Conservation (phyloP, 2,329 filamentous ascomycete genomes). For the Pleomassaria siparia region DNA sequence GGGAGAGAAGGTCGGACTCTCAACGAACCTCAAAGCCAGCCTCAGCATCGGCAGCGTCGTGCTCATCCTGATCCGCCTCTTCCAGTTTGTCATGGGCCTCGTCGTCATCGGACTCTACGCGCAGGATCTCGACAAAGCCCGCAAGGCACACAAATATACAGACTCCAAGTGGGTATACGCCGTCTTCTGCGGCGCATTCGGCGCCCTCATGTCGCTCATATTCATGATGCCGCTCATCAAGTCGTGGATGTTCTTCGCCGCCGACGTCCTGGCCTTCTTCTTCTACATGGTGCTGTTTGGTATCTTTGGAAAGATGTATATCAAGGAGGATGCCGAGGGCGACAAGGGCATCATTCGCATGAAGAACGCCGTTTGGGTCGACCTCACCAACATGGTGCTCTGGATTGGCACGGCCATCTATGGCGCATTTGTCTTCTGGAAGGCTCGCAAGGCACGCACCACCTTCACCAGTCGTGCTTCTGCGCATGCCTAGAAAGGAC, state of each 20-base stretch:
- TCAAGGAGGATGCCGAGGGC: slow-evolving; percentile 66
- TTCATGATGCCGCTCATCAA: slow-evolving; percentile 64
- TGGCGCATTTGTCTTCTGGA: slow-evolving; percentile 60
- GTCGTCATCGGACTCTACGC: slow-evolving; percentile 73
- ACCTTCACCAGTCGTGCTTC: neutral
- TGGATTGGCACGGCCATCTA: slow-evolving; percentile 69
- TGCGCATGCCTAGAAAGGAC: neutral
- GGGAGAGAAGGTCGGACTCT: slow-evolving; percentile 29
- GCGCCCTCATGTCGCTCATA: slow-evolving; percentile 45
- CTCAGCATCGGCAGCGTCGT: slow-evolving; percentile 26
- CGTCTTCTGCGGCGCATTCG: slow-evolving; percentile 59
- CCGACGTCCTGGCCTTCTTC: slow-evolving; percentile 71
- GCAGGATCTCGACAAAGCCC: slow-evolving; percentile 40
- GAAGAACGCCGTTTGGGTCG: slow-evolving; percentile 86
- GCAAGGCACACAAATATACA: slow-evolving; percentile 47
- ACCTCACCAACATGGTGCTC: slow-evolving; percentile 71
- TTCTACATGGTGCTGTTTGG: slow-evolving; percentile 83
- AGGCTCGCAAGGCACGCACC: slow-evolving; percentile 30
- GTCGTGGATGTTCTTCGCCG: slow-evolving; percentile 58
- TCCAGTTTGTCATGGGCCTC: slow-evolving; percentile 75
- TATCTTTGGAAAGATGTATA: slow-evolving; percentile 79
- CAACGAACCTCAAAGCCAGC: slow-evolving; percentile 1
- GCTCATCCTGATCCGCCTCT: slow-evolving; percentile 67
- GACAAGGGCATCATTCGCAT: slow-evolving; percentile 69
- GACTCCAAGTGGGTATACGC: slow-evolving; percentile 61